Evolutionary conservation across 2,329 filamentous ascomycete genomes (phyloP).

Genomic region (Aureobasidium uvarum): DNA sequence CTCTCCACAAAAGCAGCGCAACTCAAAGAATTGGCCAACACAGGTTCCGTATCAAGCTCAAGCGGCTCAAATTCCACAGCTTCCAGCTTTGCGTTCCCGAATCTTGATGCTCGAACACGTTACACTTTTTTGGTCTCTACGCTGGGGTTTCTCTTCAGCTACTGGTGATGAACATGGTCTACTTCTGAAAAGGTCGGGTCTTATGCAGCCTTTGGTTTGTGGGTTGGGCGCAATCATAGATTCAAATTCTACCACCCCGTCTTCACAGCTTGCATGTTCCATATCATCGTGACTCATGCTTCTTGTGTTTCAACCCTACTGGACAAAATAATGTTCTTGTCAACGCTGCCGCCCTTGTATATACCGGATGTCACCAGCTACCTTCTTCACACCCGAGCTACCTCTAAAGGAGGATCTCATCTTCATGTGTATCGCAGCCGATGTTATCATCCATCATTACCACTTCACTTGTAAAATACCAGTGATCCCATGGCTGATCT

Average conservation of each 20-base stretch:
- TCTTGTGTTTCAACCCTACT: neutral
- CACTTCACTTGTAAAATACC: too few species aligned
- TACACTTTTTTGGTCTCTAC: neutral
- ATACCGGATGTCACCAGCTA: too few species aligned
- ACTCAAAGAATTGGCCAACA: slow-evolving; percentile 34
- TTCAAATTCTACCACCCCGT: neutral
- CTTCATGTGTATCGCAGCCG: too few species aligned
- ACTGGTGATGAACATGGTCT: neutral
- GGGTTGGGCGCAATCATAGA: neutral
- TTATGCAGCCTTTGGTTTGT: neutral
- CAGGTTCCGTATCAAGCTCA: slow-evolving; percentile 29
- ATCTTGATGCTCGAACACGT: slow-evolving; percentile 29
- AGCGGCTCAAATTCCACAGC: slow-evolving; percentile 29
- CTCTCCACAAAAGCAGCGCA: slow-evolving; percentile 42
- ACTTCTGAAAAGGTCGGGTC: neutral
- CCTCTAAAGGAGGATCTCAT: too few species aligned
- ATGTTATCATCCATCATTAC: too few species aligned
- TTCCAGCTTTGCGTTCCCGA: slow-evolving; percentile 28
- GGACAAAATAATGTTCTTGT: neutral
- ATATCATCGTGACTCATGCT: neutral
- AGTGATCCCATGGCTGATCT: too few species aligned
- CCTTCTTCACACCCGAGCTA: too few species aligned
- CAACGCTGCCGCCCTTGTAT: too few species aligned
- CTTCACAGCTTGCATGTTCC: neutral
- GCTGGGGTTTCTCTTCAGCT: neutral